Evolutionary conservation across 2,329 filamentous ascomycete species (phyloP).

Genomic region (Chaetomium olivaceum): DNA sequence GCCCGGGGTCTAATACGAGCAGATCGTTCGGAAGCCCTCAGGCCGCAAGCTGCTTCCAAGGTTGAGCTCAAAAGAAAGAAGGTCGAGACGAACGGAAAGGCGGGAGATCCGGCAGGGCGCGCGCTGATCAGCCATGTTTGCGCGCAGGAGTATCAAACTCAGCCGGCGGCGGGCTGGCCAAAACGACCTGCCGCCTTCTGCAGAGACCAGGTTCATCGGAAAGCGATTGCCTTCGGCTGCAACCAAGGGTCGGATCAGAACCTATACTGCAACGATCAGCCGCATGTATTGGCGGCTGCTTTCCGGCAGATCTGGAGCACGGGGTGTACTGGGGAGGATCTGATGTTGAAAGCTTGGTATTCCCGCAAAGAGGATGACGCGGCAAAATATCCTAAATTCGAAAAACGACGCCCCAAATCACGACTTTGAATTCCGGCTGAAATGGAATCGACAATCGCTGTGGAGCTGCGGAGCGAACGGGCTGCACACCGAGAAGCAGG

Average conservation of each 20-base stretch:
- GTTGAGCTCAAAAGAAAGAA: neutral
- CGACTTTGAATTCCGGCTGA: conserved; percentile 33
- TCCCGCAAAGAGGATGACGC: conserved; percentile 29
- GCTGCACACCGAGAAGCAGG: conserved; percentile 17
- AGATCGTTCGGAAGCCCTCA: conserved; percentile 5
- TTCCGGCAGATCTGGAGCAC: conserved; percentile 32
- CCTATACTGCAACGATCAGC: conserved; percentile 23
- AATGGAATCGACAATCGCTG: conserved; percentile 25
- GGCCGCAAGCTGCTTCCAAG: neutral
- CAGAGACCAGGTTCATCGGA: conserved; percentile 5
- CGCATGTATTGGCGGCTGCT: conserved; percentile 30
- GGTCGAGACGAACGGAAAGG: neutral
- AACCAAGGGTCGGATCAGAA: conserved; percentile 16
- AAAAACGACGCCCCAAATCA: conserved; percentile 21
- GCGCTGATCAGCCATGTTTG: conserved; percentile 5
- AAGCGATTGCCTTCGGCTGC: conserved; percentile 2
- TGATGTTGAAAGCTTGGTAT: conserved; percentile 24
- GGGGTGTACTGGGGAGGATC: neutral
- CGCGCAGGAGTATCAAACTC: neutral
- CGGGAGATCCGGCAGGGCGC: neutral
- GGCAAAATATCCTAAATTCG: conserved; percentile 33
- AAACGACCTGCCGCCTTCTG: neutral
- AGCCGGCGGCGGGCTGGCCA: conserved; percentile 5
- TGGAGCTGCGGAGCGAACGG: conserved; percentile 28
- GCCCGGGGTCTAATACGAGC: neutral